Evolutionary conservation across 2,329 filamentous ascomycete species (phyloP), one percentile per base, ranked within the genome.

Genomic region (Aureobasidium melanogenum): DNA sequence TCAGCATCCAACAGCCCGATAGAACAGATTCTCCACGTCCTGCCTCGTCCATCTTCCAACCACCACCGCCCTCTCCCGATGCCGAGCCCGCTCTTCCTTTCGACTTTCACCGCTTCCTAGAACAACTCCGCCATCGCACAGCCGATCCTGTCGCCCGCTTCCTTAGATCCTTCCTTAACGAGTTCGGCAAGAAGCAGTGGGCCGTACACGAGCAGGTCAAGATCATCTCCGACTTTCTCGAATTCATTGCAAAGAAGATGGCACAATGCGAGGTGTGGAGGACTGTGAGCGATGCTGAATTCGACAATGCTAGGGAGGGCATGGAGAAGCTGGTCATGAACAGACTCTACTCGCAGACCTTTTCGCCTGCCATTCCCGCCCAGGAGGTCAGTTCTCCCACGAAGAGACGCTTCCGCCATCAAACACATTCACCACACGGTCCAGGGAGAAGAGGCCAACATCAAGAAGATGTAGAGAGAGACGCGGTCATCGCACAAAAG

Each of bases 321-420:
- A 99, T 99, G 94, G 94, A 99, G 77, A 99, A 99, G 73, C 82
- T 99, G 4, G 95, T 99, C 66, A 99, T 99, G 95, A 99, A 99
- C 72, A 82, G 95, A 61, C 78, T 99, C 5, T 99, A 99, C 74
- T 85, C 86, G 0, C 94, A 99, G 74, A 97, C 94, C 0, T 99
- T 99, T 72, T 97, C 93, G 0, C 94, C 94, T 0, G 90, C 90
- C 15, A 99, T 99, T 65, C 85, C 91, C 3, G 82, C 90, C 0
- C 88, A 91, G 3, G 88, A 91, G 64, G 85, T 84, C 22, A 47
- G 9, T 36, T 72, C 82, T 86, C 26, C 86, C 84, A 74, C 80
- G 85, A 68, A 86, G 85, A 57, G 32, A 12, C 59, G 59, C 34
- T 51, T 51, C 57, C 46, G 59, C 38, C 47, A 61, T 24, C 67